These are phyloP conservation scores for Crithidia bombi DNA, from an alignment of 208 protist species.

Conservation along the genomic window DNA sequence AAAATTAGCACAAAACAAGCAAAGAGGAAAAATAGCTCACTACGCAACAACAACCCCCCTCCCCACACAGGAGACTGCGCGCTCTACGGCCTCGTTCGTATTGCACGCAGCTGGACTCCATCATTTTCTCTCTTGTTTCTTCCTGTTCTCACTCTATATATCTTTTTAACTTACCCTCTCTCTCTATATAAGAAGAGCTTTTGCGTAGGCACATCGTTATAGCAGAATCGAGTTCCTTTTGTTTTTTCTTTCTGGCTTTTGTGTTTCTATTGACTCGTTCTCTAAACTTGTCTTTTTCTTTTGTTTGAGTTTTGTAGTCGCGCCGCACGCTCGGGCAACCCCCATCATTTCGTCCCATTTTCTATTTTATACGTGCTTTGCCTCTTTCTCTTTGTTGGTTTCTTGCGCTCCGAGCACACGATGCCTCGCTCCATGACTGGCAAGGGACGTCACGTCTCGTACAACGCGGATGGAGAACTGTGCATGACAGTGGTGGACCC, in stretches of 20 bases:
- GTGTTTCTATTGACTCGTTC: background rate
- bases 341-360: background rate
- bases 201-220: slow-evolving; percentile 4
- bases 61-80: background rate
- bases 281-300: background rate
- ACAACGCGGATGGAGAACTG: slow-evolving; percentile 42
- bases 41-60: no score
- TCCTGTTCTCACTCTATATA: background rate
- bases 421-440: slow-evolving; percentile 27
- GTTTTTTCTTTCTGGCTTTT: background rate
- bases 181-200: background rate
- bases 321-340: background rate
- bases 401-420: background rate
- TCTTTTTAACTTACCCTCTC: background rate
- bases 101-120: background rate
- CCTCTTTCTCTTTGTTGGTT: slow-evolving; percentile 1
- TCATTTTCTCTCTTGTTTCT: background rate
- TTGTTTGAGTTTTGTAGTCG: background rate
- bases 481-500: slow-evolving; percentile 82
- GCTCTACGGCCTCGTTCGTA: background rate
- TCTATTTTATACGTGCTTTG: background rate
- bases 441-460: slow-evolving; percentile 38
- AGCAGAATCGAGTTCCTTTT: slow-evolving; percentile 1
- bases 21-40: no score
- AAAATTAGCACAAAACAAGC: background rate